Percentiles rank a stretch among this genome's conserved stretches.
Conservation (phyloP, 2,329 filamentous ascomycete genomes). For the Botryotinia calthae region DNA sequence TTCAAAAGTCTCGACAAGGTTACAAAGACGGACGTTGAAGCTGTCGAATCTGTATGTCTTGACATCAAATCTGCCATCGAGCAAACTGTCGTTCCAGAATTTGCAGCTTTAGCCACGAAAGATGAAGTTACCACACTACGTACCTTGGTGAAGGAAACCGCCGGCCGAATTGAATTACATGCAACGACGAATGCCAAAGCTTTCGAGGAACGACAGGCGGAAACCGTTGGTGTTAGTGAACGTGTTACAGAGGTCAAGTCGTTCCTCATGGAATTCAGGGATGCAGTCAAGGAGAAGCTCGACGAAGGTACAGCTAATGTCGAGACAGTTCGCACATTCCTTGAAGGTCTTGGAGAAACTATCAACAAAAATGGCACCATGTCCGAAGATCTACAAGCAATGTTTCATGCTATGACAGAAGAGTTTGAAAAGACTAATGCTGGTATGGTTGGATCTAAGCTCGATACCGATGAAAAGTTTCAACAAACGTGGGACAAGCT, state of each 20-base stretch:
- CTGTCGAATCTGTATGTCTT: conserved; percentile 76
- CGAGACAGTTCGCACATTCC: conserved; percentile 68
- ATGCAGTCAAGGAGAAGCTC: conserved; percentile 72
- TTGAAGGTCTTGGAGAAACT: conserved; percentile 65
- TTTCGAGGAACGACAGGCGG: conserved; percentile 79
- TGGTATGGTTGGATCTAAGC: conserved; percentile 74
- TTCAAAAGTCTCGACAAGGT: conserved; percentile 55
- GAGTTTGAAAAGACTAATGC: conserved; percentile 87
- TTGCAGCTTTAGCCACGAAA: conserved; percentile 70
- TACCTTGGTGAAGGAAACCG: conserved; percentile 68
- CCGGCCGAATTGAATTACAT: conserved; percentile 64
- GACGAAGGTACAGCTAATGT: conserved; percentile 71
- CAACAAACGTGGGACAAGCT: conserved; percentile 55
- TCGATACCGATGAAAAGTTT: conserved; percentile 80
- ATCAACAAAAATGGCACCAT: conserved; percentile 56
- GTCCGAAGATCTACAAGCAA: conserved; percentile 64
- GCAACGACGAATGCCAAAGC: conserved; percentile 73
- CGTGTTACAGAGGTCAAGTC: conserved; percentile 76
- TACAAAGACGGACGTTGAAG: conserved; percentile 78
- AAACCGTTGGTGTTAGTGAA: conserved; percentile 75
- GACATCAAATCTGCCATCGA: conserved; percentile 80
- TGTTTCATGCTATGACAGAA: conserved; percentile 71
- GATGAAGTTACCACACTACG: conserved; percentile 71
- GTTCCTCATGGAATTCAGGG: conserved; percentile 75
- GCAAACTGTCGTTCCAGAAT: conserved; percentile 67